Base-by-base conservation (phyloP, 1,139 yeast genomes). In the Arxiozyma slooffiae region DNA sequence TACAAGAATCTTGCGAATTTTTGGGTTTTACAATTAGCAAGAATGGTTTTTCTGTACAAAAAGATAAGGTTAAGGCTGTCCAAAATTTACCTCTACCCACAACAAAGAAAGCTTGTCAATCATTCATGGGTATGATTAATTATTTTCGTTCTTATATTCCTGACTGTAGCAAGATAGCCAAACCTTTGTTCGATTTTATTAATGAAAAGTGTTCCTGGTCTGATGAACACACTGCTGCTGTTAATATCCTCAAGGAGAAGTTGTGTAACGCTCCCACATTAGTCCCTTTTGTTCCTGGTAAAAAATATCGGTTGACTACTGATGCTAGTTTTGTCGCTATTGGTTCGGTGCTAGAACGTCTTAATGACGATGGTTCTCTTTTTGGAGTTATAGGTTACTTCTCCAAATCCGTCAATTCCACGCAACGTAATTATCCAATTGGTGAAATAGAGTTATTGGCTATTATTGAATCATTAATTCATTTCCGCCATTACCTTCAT, bases 341-440 rank as follows among this genome's bases (percentile, higher is more conserved):
- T 14, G 58, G 59, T 30, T 57, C 55, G 6, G 58, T 57, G 18
- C 44, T 55, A 5, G 57, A 57, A 54, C 53, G 53, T 37, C 20
- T 53, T 1, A 44, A 41, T 3, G 47, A 39, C 9, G 24, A 38
- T 20, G 43, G 48, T 11, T 47, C 49, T 14, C n/a, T 50, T 17
- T 11, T 55, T 9, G 55, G 55, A 17, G 56, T 50, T 4, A 52
- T 55, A 16, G 51, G 54, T 16, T 55, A 55, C 30, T 55, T 53
- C 38, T 55, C 53, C 9, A 53, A 53, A 34, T 21, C 55, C 1
- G 26, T 55, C 6, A 37, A 41, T 9, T 51, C 47, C 8, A 49
- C 57, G 3, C 57, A 56, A 38, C 40, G 36, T 18, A 44, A 48
- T 14, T 54, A 54, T 34, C 53, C 53, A 7, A 50, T 48, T 9